A percentile compares a stretch with the other conserved stretches of the same genome.
These are phyloP conservation scores for Fusarium pseudograminearum DNA, from an alignment of 2,329 filamentous ascomycete species.

Conservation along the genomic window DNA sequence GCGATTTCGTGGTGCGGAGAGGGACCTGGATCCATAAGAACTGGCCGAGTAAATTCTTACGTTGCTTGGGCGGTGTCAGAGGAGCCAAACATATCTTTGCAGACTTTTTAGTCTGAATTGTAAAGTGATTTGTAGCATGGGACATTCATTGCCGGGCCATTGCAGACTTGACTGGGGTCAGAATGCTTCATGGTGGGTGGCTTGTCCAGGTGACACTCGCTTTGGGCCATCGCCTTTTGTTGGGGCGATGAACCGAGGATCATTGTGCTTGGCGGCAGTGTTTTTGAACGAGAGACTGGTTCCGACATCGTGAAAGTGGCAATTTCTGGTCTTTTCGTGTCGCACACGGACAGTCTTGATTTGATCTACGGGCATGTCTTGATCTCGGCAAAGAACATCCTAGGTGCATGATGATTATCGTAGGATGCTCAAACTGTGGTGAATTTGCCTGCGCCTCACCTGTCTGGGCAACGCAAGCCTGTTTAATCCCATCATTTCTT, in stretches of 20 bases:
- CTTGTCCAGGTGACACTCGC: slow-evolving; percentile 21
- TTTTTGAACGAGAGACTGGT: too few relatives aligned
- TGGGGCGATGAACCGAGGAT: slow-evolving; percentile 12
- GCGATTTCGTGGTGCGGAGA: slow-evolving; percentile 72
- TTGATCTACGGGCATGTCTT: not conserved
- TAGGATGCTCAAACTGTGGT: not conserved
- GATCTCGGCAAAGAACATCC: not conserved
- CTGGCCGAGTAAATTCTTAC: slow-evolving; percentile 62
- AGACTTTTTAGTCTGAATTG: not conserved
- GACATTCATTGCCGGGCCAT: not conserved
- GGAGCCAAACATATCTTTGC: slow-evolving; percentile 53
- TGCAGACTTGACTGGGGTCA: not conserved
- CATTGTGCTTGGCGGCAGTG: not conserved
- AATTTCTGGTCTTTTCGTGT: not conserved
- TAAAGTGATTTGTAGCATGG: slow-evolving; percentile 12
- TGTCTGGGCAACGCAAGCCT: not conserved
- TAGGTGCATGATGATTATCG: too few relatives aligned
- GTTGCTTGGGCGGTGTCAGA: slow-evolving; percentile 59
- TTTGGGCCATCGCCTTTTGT: slow-evolving; percentile 9
- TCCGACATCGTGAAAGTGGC: not conserved
- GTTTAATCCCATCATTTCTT: not conserved
- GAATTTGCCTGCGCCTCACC: not conserved
- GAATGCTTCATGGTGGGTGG: not conserved
- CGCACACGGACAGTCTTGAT: not conserved
- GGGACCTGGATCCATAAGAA: slow-evolving; percentile 67